A percentile compares a stretch with the other conserved stretches of the same genome.
These are phyloP conservation scores for Colletotrichum plurivorum DNA, from an alignment of 2,329 filamentous ascomycete genomes.

Conservation along the genomic window DNA sequence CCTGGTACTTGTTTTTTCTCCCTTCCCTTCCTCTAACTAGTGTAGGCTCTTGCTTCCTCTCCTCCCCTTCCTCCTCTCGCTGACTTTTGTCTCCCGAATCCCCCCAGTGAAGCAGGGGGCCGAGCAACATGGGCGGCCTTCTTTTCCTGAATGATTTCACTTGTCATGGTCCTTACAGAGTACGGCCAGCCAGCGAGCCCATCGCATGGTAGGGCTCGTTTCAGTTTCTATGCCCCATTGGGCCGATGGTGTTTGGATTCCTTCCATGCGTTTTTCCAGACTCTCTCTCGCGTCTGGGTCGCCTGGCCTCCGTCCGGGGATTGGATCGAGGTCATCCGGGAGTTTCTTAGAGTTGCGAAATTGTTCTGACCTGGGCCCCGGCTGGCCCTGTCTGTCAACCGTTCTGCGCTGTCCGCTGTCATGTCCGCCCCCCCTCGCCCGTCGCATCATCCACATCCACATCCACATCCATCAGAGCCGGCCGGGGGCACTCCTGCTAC, in stretches of 20 bases:
- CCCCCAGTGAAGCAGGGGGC: slow-evolving; percentile 38
- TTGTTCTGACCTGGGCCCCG: slow-evolving; percentile 45
- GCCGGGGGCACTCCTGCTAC: slow-evolving; percentile 60
- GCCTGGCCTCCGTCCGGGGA: slow-evolving; percentile 49
- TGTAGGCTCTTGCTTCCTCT: slow-evolving; percentile 24
- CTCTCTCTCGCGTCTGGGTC: slow-evolving; percentile 44
- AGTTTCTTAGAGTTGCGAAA: slow-evolving; percentile 50
- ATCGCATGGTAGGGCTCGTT: slow-evolving; percentile 62
- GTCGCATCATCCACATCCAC: slow-evolving; percentile 55
- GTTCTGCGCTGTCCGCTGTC: slow-evolving; percentile 48
- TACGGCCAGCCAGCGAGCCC: slow-evolving; percentile 47
- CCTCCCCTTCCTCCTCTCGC: slow-evolving; percentile 18
- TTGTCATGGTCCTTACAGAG: slow-evolving; percentile 54
- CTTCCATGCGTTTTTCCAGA: slow-evolving; percentile 57
- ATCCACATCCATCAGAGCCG: slow-evolving; percentile 54
- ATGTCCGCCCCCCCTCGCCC: slow-evolving; percentile 50
- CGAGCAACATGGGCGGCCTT: slow-evolving; percentile 29
- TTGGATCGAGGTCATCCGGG: slow-evolving; percentile 43
- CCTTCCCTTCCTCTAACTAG: slow-evolving; percentile 19
- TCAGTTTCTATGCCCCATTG: slow-evolving; percentile 57
- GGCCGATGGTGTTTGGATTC: slow-evolving; percentile 54
- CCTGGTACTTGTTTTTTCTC: slow-evolving; percentile 22
- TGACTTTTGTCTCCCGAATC: background rate
- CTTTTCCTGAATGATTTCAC: slow-evolving; percentile 49
- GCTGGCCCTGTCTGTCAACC: slow-evolving; percentile 52